Evolutionary conservation across 495 filamentous ascomycete species (phyloP), one percentile per base, ranked within the genome.

Genomic region (Neurospora sp.): DNA sequence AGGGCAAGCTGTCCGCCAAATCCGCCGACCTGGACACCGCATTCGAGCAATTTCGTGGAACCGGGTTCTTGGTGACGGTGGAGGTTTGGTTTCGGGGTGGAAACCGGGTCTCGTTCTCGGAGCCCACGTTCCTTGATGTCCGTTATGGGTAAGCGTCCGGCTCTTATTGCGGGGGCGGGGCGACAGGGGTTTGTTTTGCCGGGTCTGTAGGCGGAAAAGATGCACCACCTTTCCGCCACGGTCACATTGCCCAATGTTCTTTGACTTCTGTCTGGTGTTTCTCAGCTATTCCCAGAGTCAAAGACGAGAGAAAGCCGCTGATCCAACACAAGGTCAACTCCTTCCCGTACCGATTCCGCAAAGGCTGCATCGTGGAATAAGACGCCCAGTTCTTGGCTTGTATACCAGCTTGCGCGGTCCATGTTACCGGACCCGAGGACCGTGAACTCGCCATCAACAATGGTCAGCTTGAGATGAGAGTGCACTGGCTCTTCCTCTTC

Each of bases 351-450:
- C 12, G 69, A 73, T 9, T 53, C 75, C 27, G 85, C 87, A 68
- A 91, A 77, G 9, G 79, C 81, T 11, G 61, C 70, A 12, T 82
- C 84, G 37, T 90, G 83, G 70, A 93, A 87, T 35, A 90, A 83
- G 27, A 94, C 81, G 37, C 91, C 91, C n/a, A 93, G 81, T 80
- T 94, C 92, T 80, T 93, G 91, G 75, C 89, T 91, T 12, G 91
- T 93, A 75, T 84, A 92, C 89, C 90, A 93, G 76, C 89, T 92
- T 20, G 92, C 90, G 0, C 91, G 84, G 80, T 94, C 92, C 84
- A 91, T 86, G 76, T 94, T 94, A 39, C 90, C 91, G 73, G 90
- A 92, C 2, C 92, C 92, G 12, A 93, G 82, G 8, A 94, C 83
- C 16, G 86, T 82, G 38, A 87, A 84, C 71, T 86, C 80, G 7